Conservation (phyloP, 345 rosid species). For the Moricandia moricandioides region DNA sequence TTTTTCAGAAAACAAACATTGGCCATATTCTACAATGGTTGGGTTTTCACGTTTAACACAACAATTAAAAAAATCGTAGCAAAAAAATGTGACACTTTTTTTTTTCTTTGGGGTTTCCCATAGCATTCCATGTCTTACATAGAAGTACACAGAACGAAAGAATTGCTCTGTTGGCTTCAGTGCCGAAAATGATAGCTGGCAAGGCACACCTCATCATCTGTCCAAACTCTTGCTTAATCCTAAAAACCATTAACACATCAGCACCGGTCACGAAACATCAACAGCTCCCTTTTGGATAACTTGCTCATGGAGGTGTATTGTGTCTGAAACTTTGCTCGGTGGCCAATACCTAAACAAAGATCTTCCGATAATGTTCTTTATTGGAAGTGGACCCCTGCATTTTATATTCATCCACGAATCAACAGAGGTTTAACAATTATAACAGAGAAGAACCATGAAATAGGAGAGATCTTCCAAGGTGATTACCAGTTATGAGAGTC, state of each 20-base stretch:
- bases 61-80: constrained; percentile 1
- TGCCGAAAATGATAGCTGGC: constrained; percentile 16
- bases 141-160: constrained; percentile 11
- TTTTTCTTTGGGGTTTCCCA: constrained; percentile 2
- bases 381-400: constrained; percentile 84
- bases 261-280: constrained; percentile 43
- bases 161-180: neutral
- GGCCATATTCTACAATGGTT: neutral
- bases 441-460: neutral
- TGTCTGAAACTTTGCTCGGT: constrained; percentile 67
- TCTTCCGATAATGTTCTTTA: constrained; percentile 60
- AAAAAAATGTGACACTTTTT: neutral
- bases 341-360: constrained; percentile 84
- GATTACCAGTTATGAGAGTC: constrained; percentile 90
- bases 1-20: no score
- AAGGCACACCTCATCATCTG: constrained; percentile 14
- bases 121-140: constrained; percentile 20
- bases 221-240: constrained; percentile 10
- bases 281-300: constrained; percentile 30
- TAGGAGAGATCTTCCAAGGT: neutral
- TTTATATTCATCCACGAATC: constrained; percentile 9
- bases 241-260: constrained; percentile 12
- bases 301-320: constrained; percentile 39
- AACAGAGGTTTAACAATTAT: constrained; percentile 6
- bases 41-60: constrained; percentile 7